Percentiles rank a stretch among this genome's conserved stretches.
Evolutionary conservation across 164 flowering plant genomes (phyloP).

Genomic region (Nymphaea thermarum): DNA sequence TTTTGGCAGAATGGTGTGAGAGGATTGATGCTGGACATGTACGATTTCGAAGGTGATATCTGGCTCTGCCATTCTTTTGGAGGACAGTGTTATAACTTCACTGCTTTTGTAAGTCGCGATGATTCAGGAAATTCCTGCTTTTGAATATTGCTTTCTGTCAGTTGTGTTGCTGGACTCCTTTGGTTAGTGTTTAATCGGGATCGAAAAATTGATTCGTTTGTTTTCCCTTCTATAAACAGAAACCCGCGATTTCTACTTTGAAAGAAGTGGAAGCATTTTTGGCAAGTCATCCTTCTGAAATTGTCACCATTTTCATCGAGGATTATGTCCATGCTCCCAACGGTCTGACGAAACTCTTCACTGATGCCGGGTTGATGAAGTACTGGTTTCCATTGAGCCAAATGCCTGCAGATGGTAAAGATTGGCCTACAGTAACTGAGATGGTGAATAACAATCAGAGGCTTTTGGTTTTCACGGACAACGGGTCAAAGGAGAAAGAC

Average conservation of each 20-base stretch:
- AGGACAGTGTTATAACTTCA: constrained; percentile 89
- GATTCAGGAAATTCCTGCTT: neutral
- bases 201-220: neutral
- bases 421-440: constrained; percentile 88
- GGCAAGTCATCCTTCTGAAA: constrained; percentile 59
- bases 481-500: constrained; percentile 72
- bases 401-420: constrained; percentile 83
- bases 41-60: constrained; percentile 74
- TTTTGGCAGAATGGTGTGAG: constrained; percentile 84
- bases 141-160: neutral
- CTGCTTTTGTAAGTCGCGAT: constrained; percentile 71
- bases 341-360: constrained; percentile 69
- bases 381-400: constrained; percentile 86
- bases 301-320: constrained; percentile 91
- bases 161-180: neutral
- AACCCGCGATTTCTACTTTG: constrained; percentile 86
- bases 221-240: constrained; percentile 22
- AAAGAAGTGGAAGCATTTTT: constrained; percentile 91
- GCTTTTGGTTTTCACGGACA: constrained; percentile 85
- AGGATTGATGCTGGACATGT: constrained; percentile 99
- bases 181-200: neutral
- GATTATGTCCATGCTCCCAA: constrained; percentile 94
- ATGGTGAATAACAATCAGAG: constrained; percentile 74
- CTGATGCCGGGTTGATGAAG: constrained; percentile 67
- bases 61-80: constrained; percentile 98